Evolutionary conservation across 1,284 basidiomycete species (phyloP).

Genomic region (Inonotus obliquus): DNA sequence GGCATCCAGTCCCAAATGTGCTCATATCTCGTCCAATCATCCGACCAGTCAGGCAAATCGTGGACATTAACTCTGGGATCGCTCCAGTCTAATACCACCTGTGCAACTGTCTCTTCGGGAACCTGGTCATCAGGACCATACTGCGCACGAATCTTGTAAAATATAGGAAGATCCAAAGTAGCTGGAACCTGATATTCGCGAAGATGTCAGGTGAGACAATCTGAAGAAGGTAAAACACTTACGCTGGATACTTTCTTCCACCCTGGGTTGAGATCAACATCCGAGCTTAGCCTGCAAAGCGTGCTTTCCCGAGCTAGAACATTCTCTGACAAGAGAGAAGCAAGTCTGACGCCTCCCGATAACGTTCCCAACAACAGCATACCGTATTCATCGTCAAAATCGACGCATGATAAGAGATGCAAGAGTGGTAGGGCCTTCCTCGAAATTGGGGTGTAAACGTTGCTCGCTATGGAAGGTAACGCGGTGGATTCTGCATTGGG

Average conservation of each 20-base stretch:
- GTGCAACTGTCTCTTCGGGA: not conserved
- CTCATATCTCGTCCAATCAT: slow-evolving; percentile 6
- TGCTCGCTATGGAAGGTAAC: not conserved
- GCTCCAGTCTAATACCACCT: not conserved
- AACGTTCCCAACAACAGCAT: not conserved
- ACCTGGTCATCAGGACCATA: not conserved
- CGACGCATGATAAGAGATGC: slow-evolving; percentile 1
- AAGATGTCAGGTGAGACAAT: not conserved
- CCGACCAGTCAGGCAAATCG: slow-evolving; percentile 1
- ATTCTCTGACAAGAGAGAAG: not conserved
- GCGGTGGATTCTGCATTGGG: not conserved
- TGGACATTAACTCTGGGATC: not conserved
- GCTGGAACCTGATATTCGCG: not conserved
- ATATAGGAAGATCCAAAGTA: not conserved
- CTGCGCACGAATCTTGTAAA: not conserved
- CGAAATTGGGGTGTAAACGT: not conserved
- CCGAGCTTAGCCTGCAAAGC: not conserved
- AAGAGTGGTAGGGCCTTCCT: not conserved
- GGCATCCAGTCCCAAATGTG: slow-evolving; percentile 1
- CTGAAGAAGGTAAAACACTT: not conserved
- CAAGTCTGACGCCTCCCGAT: slow-evolving; percentile 1
- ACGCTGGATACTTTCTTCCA: not conserved
- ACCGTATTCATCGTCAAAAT: slow-evolving; percentile 12
- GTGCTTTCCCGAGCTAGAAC: not conserved
- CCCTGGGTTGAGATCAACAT: not conserved